phyloP scores from a whole-genome alignment of 768 basidiomycete genomes.

The Leucosporidium creatinivorum region DNA sequence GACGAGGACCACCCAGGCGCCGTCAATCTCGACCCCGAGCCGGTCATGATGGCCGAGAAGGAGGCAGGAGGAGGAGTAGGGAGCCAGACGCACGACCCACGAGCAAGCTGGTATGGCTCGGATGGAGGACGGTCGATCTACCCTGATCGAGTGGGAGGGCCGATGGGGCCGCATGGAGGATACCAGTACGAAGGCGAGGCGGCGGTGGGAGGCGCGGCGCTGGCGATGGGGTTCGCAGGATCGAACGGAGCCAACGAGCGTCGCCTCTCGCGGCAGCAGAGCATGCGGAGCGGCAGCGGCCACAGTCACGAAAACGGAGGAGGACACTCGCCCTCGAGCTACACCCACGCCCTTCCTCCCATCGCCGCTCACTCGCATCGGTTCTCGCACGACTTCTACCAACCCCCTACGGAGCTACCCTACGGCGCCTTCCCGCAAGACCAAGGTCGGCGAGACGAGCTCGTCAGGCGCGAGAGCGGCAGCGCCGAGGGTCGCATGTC shows the following conservation, averaged over 20 bases:
- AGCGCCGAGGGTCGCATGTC: background rate
- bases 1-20: background rate
- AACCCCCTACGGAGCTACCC: background rate
- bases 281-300: background rate
- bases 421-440: background rate
- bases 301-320: conserved; percentile 1
- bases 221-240: background rate
- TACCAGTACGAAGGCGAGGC: background rate
- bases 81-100: too few relatives aligned
- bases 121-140: too few relatives aligned
- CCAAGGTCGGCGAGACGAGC: background rate
- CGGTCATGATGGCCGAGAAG: conserved; percentile 10
- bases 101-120: conserved; percentile 19
- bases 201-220: background rate
- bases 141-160: too few relatives aligned
- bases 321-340: background rate
- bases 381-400: conserved; percentile 7
- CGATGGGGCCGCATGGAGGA: too few relatives aligned
- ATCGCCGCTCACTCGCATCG: conserved; percentile 9
- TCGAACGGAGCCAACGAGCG: too few relatives aligned
- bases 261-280: conserved; percentile 2
- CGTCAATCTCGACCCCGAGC: background rate
- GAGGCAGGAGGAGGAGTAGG: conserved; percentile 5
- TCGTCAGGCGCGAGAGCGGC: background rate
- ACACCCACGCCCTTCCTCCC: background rate